Percentiles rank a stretch among this genome's conserved stretches.
Evolutionary conservation across 139 green algal species (phyloP).

Genomic region (Chlamydomonas applanata): DNA sequence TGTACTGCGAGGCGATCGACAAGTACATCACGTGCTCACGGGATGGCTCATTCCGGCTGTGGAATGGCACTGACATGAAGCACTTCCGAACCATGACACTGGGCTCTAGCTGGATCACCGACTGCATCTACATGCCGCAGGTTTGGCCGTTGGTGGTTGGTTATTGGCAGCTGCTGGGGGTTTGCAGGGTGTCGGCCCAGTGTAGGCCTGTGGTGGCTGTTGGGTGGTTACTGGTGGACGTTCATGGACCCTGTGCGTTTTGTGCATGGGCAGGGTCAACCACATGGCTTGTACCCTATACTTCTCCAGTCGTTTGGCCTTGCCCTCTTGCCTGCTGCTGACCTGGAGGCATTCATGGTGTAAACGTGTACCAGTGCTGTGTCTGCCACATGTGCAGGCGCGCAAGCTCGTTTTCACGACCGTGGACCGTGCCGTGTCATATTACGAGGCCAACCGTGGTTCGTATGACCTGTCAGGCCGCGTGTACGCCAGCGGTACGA

Average conservation of each 20-base stretch:
- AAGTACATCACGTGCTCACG: slow-evolving; percentile 72
- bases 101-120: slow-evolving; percentile 68
- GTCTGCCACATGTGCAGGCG: slow-evolving; percentile 6
- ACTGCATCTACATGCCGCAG: slow-evolving; percentile 55
- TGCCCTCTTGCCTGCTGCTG: too few species aligned
- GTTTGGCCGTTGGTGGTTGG: too few species aligned
- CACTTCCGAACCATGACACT: slow-evolving; percentile 62
- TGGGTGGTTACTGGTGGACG: too few species aligned
- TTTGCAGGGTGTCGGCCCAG: too few species aligned
- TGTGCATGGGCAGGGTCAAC: too few species aligned
- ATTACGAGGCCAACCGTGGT: slow-evolving; percentile 71
- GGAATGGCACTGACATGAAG: slow-evolving; percentile 61
- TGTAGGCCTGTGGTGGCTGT: too few species aligned
- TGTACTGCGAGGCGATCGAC: slow-evolving; percentile 54
- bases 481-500: slow-evolving; percentile 52
- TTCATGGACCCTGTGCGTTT: too few species aligned
- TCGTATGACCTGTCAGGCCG: slow-evolving; percentile 65
- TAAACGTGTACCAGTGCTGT: too few species aligned
- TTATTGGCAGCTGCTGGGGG: too few species aligned
- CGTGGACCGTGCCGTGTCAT: slow-evolving; percentile 70
- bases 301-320: too few species aligned
- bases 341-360: too few species aligned
- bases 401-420: slow-evolving; percentile 67
- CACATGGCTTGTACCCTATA: too few species aligned
- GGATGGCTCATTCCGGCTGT: slow-evolving; percentile 74